Evolutionary conservation across 2,329 filamentous ascomycete genomes (phyloP).

Genomic region (Talaromyces sp.): DNA sequence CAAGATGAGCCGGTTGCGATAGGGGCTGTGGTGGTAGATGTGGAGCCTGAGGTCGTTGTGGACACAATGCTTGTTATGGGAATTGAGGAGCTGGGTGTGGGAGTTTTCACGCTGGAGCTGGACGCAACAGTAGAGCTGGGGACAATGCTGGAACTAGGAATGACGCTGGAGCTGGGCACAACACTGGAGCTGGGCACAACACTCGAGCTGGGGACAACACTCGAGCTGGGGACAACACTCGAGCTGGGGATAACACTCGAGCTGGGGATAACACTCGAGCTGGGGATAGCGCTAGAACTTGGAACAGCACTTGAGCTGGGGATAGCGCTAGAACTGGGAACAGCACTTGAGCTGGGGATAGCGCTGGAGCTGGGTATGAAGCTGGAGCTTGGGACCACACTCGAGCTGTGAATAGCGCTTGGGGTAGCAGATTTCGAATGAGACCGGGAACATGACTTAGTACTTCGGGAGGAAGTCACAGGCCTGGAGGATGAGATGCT

Average conservation of each 20-base stretch:
- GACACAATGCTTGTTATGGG: background rate
- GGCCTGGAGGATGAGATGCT: too few species aligned
- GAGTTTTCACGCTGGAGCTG: background rate
- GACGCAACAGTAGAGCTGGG: background rate
- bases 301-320: background rate
- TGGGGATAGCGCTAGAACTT: background rate
- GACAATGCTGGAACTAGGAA: background rate
- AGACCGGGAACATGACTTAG: too few species aligned
- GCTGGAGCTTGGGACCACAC: too few species aligned
- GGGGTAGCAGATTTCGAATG: too few species aligned
- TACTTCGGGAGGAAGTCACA: too few species aligned
- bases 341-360: background rate
- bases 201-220: background rate
- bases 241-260: background rate
- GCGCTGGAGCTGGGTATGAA: background rate
- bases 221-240: background rate
- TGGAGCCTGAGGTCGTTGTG: conserved; percentile 16
- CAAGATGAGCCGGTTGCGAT: conserved; percentile 21
- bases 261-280: background rate
- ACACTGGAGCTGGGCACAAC: background rate
- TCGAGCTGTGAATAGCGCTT: too few species aligned
- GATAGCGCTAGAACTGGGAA: background rate
- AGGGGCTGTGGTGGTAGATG: conserved; percentile 20
- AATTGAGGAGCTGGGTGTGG: background rate
- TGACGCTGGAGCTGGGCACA: background rate